Evolutionary conservation across 2,329 filamentous ascomycete genomes (phyloP).

Genomic region (Ploettnerulaceae sp.): DNA sequence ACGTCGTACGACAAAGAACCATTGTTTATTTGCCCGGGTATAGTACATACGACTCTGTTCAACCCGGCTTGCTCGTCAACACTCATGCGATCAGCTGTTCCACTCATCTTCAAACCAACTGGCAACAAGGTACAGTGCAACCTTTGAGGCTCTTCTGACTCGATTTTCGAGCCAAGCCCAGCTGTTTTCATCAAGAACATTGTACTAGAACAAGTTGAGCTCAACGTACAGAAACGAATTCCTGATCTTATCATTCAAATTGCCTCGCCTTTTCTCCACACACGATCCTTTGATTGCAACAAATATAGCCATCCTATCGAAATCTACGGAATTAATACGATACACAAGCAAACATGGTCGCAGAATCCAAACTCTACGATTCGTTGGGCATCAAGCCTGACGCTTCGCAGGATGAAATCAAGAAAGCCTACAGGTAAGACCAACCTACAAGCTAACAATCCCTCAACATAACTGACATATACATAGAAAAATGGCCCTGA

Average conservation of each 20-base stretch:
- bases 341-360: constrained; percentile 62
- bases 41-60: neutral
- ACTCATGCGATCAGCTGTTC: constrained; percentile 25
- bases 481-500: constrained; percentile 75
- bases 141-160: constrained; percentile 16
- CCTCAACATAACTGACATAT: constrained; percentile 16
- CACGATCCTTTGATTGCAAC: neutral
- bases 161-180: neutral
- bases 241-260: neutral
- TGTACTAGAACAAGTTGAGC: no score
- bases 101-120: neutral
- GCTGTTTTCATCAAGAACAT: neutral
- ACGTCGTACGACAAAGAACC: constrained; percentile 2
- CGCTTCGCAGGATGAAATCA: constrained; percentile 89
- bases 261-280: neutral
- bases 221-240: neutral
- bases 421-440: constrained; percentile 84
- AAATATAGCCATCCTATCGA: neutral
- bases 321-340: neutral
- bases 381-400: constrained; percentile 71
- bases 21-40: constrained; percentile 8
- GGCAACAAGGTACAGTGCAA: neutral
- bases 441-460: neutral
- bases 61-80: constrained; percentile 3
- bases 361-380: constrained; percentile 95